Evolutionary conservation across 805 yeast genomes (phyloP).

Genomic region (Maudiozyma serrabonitensis): DNA sequence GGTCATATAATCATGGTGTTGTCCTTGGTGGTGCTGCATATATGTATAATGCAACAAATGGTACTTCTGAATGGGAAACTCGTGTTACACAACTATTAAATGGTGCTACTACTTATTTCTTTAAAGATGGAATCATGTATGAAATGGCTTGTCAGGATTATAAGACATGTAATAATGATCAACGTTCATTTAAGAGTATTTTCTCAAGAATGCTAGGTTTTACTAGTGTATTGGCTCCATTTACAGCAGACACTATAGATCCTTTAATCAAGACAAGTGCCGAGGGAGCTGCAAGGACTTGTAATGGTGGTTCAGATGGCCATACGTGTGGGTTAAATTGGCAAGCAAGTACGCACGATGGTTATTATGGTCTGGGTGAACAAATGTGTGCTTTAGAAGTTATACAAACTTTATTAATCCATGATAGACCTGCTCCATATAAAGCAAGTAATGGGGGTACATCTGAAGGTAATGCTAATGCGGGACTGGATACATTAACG

Average conservation of each 20-base stretch:
- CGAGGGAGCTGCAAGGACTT: conserved; percentile 56
- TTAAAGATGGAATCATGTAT: conserved; percentile 41
- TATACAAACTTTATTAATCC: conserved; percentile 40
- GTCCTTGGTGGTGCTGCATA: conserved; percentile 62
- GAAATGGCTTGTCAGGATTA: conserved; percentile 51
- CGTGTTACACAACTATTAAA: conserved; percentile 37
- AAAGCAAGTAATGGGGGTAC: conserved; percentile 45
- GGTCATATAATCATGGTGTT: conserved; percentile 67
- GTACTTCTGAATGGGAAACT: conserved; percentile 38
- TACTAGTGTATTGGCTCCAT: conserved; percentile 47
- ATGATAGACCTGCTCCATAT: conserved; percentile 41
- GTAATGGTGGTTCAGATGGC: conserved; percentile 66
- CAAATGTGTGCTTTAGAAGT: conserved; percentile 67
- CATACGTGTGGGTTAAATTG: conserved; percentile 71
- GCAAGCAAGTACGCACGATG: conserved; percentile 52
- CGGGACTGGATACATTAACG: conserved; percentile 37
- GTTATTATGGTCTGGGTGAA: conserved; percentile 64
- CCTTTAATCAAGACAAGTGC: conserved; percentile 43
- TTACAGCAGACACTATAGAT: conserved; percentile 34
- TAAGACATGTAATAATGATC: conserved; percentile 57
- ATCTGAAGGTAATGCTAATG: conserved; percentile 45
- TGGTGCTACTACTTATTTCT: conserved; percentile 42
- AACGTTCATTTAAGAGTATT: conserved; percentile 64
- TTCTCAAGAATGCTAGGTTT: conserved; percentile 54
- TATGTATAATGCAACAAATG: conserved; percentile 52